Conservation (phyloP, 768 basidiomycete genomes). For the Lyophyllum shimeji region DNA sequence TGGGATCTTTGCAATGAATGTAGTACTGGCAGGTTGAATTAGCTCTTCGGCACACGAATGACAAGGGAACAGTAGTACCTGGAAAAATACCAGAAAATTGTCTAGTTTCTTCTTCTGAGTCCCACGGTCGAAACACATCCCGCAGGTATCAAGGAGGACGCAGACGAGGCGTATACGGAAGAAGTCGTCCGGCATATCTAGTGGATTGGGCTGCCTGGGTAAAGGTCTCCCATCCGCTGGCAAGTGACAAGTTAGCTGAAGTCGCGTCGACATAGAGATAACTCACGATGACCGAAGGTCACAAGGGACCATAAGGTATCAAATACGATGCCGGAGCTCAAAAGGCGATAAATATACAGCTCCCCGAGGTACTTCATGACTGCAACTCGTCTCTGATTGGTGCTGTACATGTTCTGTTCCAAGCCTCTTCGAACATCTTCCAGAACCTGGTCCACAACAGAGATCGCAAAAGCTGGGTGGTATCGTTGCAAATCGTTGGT, state of each 20-base stretch:
- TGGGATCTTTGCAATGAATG: conserved; percentile 78
- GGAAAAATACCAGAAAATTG: conserved; percentile 90
- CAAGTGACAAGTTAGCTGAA: conserved; percentile 12
- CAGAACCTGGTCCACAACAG: conserved; percentile 90
- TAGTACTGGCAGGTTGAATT: conserved; percentile 59
- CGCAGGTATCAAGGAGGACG: conserved; percentile 90
- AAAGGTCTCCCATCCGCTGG: conserved; percentile 87
- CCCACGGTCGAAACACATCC: conserved; percentile 96
- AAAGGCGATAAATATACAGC: conserved; percentile 91
- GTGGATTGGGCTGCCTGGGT: conserved; percentile 67
- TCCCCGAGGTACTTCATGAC: conserved; percentile 96
- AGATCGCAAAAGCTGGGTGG: conserved; percentile 84
- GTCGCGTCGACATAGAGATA: background rate
- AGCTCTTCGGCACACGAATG: background rate
- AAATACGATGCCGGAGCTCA: conserved; percentile 88
- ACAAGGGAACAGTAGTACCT: conserved; percentile 48
- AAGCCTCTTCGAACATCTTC: conserved; percentile 90
- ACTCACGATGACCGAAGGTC: conserved; percentile 94
- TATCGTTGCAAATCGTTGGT: conserved; percentile 94
- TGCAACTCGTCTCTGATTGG: conserved; percentile 90
- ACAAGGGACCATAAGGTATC: conserved; percentile 93
- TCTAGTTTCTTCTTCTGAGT: conserved; percentile 92
- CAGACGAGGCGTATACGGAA: conserved; percentile 93
- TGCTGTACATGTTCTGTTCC: conserved; percentile 93
- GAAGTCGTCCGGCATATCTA: conserved; percentile 95